Conservation (phyloP, 1,284 basidiomycete species). For the Fomitopsis palustris region DNA sequence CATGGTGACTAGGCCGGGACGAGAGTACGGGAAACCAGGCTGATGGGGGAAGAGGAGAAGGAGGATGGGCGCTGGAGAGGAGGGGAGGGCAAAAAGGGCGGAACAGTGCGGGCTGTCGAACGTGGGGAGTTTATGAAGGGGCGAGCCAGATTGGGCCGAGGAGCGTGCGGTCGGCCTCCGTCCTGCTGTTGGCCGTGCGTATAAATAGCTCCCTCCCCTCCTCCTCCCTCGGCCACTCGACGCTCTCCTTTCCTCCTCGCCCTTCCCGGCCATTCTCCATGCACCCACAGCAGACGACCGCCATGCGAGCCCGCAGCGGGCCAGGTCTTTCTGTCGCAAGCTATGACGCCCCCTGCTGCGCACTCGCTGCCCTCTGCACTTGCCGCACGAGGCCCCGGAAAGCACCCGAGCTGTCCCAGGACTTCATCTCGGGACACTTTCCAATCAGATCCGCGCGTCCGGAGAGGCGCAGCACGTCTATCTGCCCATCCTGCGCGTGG, state of each 20-base stretch:
- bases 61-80: neutral
- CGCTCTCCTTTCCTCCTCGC: too few relatives aligned
- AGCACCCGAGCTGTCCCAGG: neutral
- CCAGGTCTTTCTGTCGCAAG: neutral
- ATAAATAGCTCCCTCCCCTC: neutral
- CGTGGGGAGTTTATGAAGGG: neutral
- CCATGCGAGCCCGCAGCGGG: neutral
- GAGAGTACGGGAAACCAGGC: neutral
- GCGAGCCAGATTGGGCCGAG: neutral
- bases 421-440: neutral
- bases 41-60: neutral
- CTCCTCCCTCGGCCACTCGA: too few relatives aligned
- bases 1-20: slow-evolving; percentile 26
- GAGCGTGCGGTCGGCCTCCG: neutral
- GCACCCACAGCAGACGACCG: neutral
- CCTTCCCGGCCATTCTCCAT: too few relatives aligned
- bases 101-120: neutral
- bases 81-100: neutral
- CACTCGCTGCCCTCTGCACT: neutral
- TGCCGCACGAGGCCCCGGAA: neutral
- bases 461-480: neutral
- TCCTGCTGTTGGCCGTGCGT: neutral
- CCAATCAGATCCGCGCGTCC: neutral
- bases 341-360: neutral
- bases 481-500: neutral